Base-by-base conservation (phyloP, 2,329 filamentous ascomycete genomes). In the Metarhizium brunneum region DNA sequence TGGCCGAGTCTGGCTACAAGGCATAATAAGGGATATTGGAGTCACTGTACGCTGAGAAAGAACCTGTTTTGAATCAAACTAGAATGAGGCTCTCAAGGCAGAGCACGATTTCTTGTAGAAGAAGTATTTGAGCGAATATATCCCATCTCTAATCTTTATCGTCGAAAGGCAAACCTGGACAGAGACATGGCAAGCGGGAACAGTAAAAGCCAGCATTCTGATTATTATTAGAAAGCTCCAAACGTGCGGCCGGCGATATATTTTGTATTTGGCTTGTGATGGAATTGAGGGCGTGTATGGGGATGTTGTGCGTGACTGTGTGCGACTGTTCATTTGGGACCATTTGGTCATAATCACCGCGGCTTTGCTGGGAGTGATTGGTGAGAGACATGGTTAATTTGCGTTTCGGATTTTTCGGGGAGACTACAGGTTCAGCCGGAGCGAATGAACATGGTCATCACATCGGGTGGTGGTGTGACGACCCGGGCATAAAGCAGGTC, bases 1-100 rank as follows among this genome's bases (percentile, higher is more conserved):
- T 97, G 60, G 69, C 76, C 1, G 92, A 95, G 72, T 86, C 84
- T 55, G 90, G 90, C 53, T 83, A 83, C 61, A 74, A 76, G 61
- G 79, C 78, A 60, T 64, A 42, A 52, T 7, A 35, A n/a, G 29
- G n/a, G 10, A 20, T 16, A 11, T 3, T n/a, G 42, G 13, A 16
- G 16, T 7, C 40, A 32, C 8, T 49, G 14, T 48, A 16, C 32
- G 50, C 40, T 32, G 36, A 48, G 10, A 30, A 29, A 16, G 20
- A 48, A 30, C 6, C 8, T 11, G 20, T 29, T 48, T 48, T 48
- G 45, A 2, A 48, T 48, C 45, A 30, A 11, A 48, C 11, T 11
- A 48, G 45, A 48, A 48, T 18, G 25, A 48, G 25, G 13, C 45
- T 48, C 45, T 48, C 11, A 5, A 20, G 25, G 13, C 30, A 30